A percentile compares a stretch with the other conserved stretches of the same genome.
Evolutionary conservation across 306 rosid species (phyloP).

Genomic region (Gastrolobium villosum): DNA sequence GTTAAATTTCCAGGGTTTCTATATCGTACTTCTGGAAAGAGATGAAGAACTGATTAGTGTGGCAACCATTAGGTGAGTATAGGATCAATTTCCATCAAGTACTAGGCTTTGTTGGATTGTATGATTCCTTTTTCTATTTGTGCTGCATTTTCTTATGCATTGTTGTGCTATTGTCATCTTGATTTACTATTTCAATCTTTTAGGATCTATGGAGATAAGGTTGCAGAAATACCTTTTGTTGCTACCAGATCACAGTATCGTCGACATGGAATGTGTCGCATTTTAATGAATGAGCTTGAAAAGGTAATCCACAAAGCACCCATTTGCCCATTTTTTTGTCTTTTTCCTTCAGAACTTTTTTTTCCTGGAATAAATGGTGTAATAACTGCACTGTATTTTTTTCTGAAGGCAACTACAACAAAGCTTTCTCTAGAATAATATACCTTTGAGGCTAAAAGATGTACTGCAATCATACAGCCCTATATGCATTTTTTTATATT

Average conservation of each 20-base stretch:
- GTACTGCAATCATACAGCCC: too few relatives aligned
- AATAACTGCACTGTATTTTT: not conserved
- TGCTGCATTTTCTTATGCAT: constrained; percentile 27
- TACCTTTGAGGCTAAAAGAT: too few relatives aligned
- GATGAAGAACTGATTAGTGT: constrained; percentile 81
- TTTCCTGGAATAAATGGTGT: not conserved
- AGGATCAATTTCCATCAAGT: constrained; percentile 30
- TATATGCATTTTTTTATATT: too few relatives aligned
- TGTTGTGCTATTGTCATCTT: constrained; percentile 16
- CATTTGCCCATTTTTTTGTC: not conserved
- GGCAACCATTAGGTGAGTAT: constrained; percentile 80
- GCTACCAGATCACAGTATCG: constrained; percentile 84
- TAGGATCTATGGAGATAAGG: constrained; percentile 81
- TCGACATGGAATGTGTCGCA: constrained; percentile 91
- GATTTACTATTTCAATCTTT: constrained; percentile 39
- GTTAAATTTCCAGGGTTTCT: constrained; percentile 83
- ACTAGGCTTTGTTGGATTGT: constrained; percentile 30
- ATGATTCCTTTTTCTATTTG: constrained; percentile 5
- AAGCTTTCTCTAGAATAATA: not conserved
- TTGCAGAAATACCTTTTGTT: constrained; percentile 90
- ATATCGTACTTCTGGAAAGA: constrained; percentile 75
- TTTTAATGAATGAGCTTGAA: constrained; percentile 84
- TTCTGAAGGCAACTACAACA: not conserved
- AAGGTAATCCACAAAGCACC: constrained; percentile 59
- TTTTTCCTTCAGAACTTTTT: not conserved